Percentiles rank a stretch among this genome's conserved stretches.
Conservation (phyloP, 2,329 filamentous ascomycete species). For the Fusarium sp. region DNA sequence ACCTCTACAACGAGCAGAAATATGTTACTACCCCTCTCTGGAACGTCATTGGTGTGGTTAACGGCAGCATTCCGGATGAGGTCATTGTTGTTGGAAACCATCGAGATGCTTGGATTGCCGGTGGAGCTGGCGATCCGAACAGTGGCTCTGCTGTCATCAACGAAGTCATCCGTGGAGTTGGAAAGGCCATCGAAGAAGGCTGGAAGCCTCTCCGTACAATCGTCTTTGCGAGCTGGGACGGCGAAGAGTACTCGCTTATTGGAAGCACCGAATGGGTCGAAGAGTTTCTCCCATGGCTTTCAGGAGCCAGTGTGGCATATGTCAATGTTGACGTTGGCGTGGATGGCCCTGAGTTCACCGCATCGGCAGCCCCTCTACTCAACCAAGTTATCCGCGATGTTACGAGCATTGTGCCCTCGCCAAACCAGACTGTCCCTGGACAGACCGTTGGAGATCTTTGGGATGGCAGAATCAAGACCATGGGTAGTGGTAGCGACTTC, state of each 20-base stretch:
- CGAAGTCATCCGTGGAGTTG: constrained; percentile 81
- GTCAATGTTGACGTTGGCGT: constrained; percentile 86
- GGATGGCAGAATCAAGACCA: constrained; percentile 69
- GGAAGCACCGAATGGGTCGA: constrained; percentile 95
- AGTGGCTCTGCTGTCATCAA: constrained; percentile 83
- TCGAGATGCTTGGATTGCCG: constrained; percentile 88
- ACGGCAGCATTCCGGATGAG: constrained; percentile 85
- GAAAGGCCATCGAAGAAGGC: constrained; percentile 71
- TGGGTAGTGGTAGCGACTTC: constrained; percentile 80
- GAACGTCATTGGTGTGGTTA: constrained; percentile 94
- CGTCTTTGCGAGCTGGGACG: constrained; percentile 87
- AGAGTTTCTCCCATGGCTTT: constrained; percentile 85
- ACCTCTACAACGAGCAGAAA: constrained; percentile 81
- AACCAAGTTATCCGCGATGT: constrained; percentile 78
- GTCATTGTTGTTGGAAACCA: constrained; percentile 94
- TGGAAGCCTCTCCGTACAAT: constrained; percentile 81
- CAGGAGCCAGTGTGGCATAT: constrained; percentile 79
- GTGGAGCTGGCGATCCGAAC: constrained; percentile 86
- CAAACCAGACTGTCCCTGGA: constrained; percentile 78
- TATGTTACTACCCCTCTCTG: constrained; percentile 85
- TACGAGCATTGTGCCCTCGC: constrained; percentile 70
- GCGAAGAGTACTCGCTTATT: constrained; percentile 86
- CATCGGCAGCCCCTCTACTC: constrained; percentile 78
- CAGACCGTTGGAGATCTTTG: constrained; percentile 80
- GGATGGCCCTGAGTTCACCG: constrained; percentile 70